phyloP scores from a whole-genome alignment of 805 yeast genomes.

The Kluyveromyces wickerhamii region DNA sequence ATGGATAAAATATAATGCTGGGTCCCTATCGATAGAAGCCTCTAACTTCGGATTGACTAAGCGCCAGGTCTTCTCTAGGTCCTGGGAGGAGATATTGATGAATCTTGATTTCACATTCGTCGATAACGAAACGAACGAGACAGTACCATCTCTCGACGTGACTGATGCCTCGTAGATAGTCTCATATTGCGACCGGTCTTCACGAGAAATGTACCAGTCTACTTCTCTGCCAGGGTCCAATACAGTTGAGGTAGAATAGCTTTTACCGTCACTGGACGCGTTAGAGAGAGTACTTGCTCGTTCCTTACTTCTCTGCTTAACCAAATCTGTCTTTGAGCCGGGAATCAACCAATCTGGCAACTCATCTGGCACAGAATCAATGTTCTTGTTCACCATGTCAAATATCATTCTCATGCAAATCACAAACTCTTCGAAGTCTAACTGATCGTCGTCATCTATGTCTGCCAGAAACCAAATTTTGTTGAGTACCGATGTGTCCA shows the following conservation, averaged over 20 bases:
- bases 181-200: slow-evolving; percentile 72
- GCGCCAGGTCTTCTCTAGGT: slow-evolving; percentile 88
- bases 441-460: slow-evolving; percentile 81
- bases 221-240: slow-evolving; percentile 32
- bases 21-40: slow-evolving; percentile 89
- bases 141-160: slow-evolving; percentile 76
- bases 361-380: slow-evolving; percentile 52
- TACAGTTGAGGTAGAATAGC: background rate
- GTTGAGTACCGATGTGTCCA: slow-evolving; percentile 68
- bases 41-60: slow-evolving; percentile 84
- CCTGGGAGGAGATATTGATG: slow-evolving; percentile 69
- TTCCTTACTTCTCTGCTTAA: slow-evolving; percentile 70
- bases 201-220: slow-evolving; percentile 95
- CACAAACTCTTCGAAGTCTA: slow-evolving; percentile 97
- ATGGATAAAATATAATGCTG: slow-evolving; percentile 80
- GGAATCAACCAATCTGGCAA: slow-evolving; percentile 94
- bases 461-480: slow-evolving; percentile 89
- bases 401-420: slow-evolving; percentile 94
- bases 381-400: slow-evolving; percentile 75
- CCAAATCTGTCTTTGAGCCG: slow-evolving; percentile 73
- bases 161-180: slow-evolving; percentile 47
- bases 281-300: slow-evolving; percentile 27
- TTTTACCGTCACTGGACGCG: slow-evolving; percentile 6
- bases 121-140: slow-evolving; percentile 61
- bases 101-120: slow-evolving; percentile 59